These are phyloP conservation scores for Clarireedia homoeocarpa DNA, from an alignment of 2,329 filamentous ascomycete species.

Conservation along the genomic window DNA sequence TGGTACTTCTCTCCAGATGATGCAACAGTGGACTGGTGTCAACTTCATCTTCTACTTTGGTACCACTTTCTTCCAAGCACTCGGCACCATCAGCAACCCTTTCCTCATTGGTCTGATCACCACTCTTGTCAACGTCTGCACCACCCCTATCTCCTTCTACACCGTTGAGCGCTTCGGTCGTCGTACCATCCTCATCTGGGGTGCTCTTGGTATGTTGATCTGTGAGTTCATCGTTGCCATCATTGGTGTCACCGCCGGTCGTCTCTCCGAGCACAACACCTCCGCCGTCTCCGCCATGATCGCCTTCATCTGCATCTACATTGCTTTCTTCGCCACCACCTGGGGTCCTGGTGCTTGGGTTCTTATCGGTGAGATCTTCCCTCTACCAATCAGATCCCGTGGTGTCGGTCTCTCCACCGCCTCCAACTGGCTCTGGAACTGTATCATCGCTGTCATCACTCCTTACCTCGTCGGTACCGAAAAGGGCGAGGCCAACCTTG, in stretches of 20 bases:
- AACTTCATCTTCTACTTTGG: slow-evolving; percentile 92
- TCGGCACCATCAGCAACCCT: slow-evolving; percentile 65
- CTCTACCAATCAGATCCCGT: slow-evolving; percentile 78
- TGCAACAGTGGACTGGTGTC: slow-evolving; percentile 70
- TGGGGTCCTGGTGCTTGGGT: slow-evolving; percentile 76
- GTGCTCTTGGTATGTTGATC: slow-evolving; percentile 73
- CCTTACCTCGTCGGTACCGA: slow-evolving; percentile 60
- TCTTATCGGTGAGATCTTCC: slow-evolving; percentile 85
- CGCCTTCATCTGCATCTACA: slow-evolving; percentile 81
- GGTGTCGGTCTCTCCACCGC: slow-evolving; percentile 82
- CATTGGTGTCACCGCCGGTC: slow-evolving; percentile 55
- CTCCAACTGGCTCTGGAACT: slow-evolving; percentile 87
- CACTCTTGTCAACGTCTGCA: slow-evolving; percentile 79
- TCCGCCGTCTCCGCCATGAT: slow-evolving; percentile 60
- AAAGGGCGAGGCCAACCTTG: slow-evolving; percentile 36
- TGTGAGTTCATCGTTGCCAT: slow-evolving; percentile 84
- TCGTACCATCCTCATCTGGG: slow-evolving; percentile 69
- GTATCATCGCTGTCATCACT: slow-evolving; percentile 62
- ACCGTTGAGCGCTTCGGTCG: slow-evolving; percentile 77
- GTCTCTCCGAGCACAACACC: slow-evolving; percentile 46
- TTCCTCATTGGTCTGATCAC: slow-evolving; percentile 83
- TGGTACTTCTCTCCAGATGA: slow-evolving; percentile 69
- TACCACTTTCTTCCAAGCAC: slow-evolving; percentile 74
- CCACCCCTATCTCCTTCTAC: slow-evolving; percentile 82
- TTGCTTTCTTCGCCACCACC: slow-evolving; percentile 85